These are phyloP conservation scores for Carex littledalei DNA, from an alignment of 176 grass and related monocot species.

Conservation along the genomic window DNA sequence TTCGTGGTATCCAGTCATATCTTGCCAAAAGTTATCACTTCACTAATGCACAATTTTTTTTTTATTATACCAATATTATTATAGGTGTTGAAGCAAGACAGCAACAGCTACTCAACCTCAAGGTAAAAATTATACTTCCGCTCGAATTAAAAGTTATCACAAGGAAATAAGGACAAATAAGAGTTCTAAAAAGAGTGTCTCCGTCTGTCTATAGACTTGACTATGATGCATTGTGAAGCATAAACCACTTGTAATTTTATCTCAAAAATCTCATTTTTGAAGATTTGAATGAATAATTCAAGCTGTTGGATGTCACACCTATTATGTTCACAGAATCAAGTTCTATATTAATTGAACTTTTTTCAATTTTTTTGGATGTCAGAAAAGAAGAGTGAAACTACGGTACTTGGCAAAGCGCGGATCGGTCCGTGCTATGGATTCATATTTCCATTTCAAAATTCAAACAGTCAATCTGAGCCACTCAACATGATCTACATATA, in stretches of 20 bases:
- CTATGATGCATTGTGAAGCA: not conserved
- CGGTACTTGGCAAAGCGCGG: too few relatives aligned
- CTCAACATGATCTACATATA: too few relatives aligned
- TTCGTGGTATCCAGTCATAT: not conserved
- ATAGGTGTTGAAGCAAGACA: conserved; percentile 25
- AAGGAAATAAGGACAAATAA: not conserved
- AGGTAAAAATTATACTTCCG: conserved; percentile 1
- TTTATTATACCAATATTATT: not conserved
- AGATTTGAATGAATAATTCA: not conserved
- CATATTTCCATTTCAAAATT: too few relatives aligned
- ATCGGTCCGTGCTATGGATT: too few relatives aligned
- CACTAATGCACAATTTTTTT: not conserved
- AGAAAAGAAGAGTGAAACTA: not conserved
- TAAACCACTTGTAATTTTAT: not conserved
- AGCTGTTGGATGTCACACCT: not conserved
- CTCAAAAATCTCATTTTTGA: not conserved
- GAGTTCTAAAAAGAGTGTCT: not conserved
- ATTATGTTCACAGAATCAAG: not conserved
- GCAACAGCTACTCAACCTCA: not conserved
- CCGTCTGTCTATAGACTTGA: not conserved
- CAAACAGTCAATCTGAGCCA: too few relatives aligned
- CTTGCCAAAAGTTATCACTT: not conserved
- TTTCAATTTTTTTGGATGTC: not conserved
- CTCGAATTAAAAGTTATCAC: not conserved
- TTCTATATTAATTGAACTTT: not conserved